Percentiles rank a stretch among this genome's conserved stretches.
Evolutionary conservation across 257 asterid genomes (phyloP).

Genomic region (Thymus mandschuricus): DNA sequence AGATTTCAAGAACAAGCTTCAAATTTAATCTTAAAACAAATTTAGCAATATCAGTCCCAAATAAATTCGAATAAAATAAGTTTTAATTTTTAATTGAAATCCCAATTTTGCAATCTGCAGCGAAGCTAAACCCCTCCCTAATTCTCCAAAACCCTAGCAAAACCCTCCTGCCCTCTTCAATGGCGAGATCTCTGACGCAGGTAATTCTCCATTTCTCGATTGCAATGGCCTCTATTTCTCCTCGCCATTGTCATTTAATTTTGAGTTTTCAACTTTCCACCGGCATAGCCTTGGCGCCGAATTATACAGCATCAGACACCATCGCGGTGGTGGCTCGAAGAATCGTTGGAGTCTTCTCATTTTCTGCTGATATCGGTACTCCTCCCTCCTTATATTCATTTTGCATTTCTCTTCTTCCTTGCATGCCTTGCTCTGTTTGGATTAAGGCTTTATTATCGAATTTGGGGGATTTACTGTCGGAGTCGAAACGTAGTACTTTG

Average conservation of each 20-base stretch:
- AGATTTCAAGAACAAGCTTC: too few relatives aligned
- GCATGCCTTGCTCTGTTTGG: background rate
- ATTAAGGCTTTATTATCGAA: background rate
- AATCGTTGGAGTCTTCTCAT: constrained; percentile 32
- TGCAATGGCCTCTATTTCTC: background rate
- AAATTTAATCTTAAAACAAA: too few relatives aligned
- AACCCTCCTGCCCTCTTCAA: constrained; percentile 29
- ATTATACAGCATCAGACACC: constrained; percentile 39
- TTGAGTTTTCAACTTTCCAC: background rate
- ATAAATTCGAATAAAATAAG: background rate
- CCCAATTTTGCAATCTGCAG: background rate
- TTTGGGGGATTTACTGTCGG: too few relatives aligned
- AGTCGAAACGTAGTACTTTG: too few relatives aligned
- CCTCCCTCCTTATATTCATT: background rate
- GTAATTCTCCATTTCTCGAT: constrained; percentile 28
- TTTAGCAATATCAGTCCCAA: too few relatives aligned
- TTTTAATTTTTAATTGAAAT: background rate
- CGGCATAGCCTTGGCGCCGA: constrained; percentile 44
- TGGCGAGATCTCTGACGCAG: constrained; percentile 52
- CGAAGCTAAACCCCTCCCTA: constrained; percentile 2
- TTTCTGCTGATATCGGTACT: constrained; percentile 41
- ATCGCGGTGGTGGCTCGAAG: constrained; percentile 36
- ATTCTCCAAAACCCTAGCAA: constrained; percentile 40
- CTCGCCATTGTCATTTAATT: background rate
- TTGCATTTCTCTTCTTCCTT: constrained; percentile 17